Evolutionary conservation across 164 flowering plant genomes (phyloP).

Genomic region (Taxillus chinensis): DNA sequence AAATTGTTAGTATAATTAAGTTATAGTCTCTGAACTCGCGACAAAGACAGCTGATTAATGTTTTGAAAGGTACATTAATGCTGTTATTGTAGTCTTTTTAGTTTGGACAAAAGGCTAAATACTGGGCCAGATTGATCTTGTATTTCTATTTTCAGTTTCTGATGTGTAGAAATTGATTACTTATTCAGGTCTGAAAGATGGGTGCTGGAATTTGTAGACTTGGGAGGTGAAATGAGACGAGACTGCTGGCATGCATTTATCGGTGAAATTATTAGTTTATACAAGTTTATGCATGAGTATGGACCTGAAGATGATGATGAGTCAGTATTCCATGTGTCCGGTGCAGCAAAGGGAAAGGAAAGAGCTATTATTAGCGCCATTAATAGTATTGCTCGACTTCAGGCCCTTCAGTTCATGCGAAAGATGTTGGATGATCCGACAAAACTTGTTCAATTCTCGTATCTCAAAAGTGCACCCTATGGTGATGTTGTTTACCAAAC

Average conservation of each 20-base stretch:
- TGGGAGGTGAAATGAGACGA: slow-evolving; percentile 90
- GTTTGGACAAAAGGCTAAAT: too few species aligned
- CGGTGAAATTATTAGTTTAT: slow-evolving; percentile 62
- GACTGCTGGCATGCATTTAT: slow-evolving; percentile 92
- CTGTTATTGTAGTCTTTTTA: not conserved
- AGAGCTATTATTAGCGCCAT: slow-evolving; percentile 48
- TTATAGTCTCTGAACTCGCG: too few species aligned
- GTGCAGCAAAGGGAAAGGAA: slow-evolving; percentile 66
- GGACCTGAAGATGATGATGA: slow-evolving; percentile 70
- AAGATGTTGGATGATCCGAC: slow-evolving; percentile 73
- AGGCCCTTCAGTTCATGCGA: slow-evolving; percentile 70
- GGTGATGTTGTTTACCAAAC: slow-evolving; percentile 79
- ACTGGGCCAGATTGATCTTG: not conserved
- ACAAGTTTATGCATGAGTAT: slow-evolving; percentile 63
- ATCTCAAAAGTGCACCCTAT: slow-evolving; percentile 59
- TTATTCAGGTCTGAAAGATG: slow-evolving; percentile 54
- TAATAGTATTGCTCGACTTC: slow-evolving; percentile 70
- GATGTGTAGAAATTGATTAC: slow-evolving; percentile 3
- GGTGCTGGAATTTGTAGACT: slow-evolving; percentile 85
- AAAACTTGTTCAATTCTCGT: slow-evolving; percentile 77
- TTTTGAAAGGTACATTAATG: not conserved
- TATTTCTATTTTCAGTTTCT: not conserved
- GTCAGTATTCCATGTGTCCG: slow-evolving; percentile 49
- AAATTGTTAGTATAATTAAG: too few species aligned
- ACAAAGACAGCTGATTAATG: too few species aligned